These are phyloP conservation scores for Paxillus involutus DNA, from an alignment of 768 basidiomycete genomes.

Conservation along the genomic window DNA sequence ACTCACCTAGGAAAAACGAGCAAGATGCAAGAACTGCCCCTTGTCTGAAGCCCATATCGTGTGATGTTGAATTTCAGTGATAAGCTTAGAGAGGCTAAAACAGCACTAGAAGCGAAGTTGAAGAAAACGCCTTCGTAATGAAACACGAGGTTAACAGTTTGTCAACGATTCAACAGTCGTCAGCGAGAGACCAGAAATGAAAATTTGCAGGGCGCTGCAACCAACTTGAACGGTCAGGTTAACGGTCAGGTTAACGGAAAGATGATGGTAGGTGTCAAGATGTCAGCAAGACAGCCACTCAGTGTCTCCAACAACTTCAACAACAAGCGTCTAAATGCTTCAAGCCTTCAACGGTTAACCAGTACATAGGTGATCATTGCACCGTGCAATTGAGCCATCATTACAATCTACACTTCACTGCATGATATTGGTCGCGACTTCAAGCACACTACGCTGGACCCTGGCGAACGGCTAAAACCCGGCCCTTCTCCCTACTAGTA, in stretches of 20 bases:
- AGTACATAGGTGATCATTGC: too few relatives aligned
- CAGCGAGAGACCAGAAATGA: background rate
- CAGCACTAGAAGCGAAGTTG: background rate
- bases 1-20: constrained; percentile 86
- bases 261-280: background rate
- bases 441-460: too few relatives aligned
- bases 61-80: background rate
- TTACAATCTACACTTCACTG: too few relatives aligned
- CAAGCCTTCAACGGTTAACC: too few relatives aligned
- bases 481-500: too few relatives aligned
- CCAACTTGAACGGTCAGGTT: too few relatives aligned
- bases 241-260: too few relatives aligned
- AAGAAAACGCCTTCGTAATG: background rate
- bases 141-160: background rate
- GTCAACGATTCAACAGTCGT: background rate
- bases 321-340: too few relatives aligned
- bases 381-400: too few relatives aligned
- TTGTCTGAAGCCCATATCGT: constrained; percentile 80
- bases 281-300: background rate
- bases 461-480: too few relatives aligned
- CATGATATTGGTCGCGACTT: too few relatives aligned
- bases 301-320: too few relatives aligned
- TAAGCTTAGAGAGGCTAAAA: background rate
- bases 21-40: constrained; percentile 85
- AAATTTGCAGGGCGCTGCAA: background rate